phyloP scores from a whole-genome alignment of 352 stramenopile species.

The Globisporangium solare region DNA sequence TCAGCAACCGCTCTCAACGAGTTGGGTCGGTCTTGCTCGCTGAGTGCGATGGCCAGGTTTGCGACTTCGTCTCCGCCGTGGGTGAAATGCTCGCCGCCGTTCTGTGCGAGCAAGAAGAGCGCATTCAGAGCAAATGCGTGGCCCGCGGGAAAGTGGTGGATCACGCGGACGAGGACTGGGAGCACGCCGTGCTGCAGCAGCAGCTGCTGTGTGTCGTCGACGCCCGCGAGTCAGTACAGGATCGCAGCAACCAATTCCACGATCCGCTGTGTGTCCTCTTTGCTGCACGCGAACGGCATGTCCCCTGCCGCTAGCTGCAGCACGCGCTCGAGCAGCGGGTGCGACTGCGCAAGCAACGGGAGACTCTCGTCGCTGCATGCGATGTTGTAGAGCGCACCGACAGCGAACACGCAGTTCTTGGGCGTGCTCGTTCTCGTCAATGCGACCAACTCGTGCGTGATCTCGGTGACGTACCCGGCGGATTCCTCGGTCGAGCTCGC shows the following conservation, averaged over 20 bases:
- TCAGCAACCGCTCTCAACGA: not conserved
- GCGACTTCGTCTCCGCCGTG: constrained; percentile 57
- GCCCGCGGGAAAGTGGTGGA: constrained; percentile 33
- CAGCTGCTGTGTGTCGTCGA: constrained; percentile 12
- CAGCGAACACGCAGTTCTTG: constrained; percentile 44
- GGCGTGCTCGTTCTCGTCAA: constrained; percentile 26
- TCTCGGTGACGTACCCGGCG: constrained; percentile 40
- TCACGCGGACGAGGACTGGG: constrained; percentile 40
- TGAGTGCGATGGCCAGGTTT: constrained; percentile 36
- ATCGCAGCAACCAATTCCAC: constrained; percentile 49
- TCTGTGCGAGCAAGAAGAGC: constrained; percentile 43
- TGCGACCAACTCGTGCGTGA: constrained; percentile 48
- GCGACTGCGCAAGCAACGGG: constrained; percentile 35
- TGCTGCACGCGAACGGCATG: not conserved
- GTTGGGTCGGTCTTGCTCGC: constrained; percentile 16
- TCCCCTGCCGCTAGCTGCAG: constrained; percentile 21
- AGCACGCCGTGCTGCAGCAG: constrained; percentile 49
- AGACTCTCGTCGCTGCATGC: constrained; percentile 63
- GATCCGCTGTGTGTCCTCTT: constrained; percentile 17
- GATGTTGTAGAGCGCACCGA: constrained; percentile 73
- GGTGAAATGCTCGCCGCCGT: constrained; percentile 44
- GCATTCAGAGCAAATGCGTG: constrained; percentile 50
- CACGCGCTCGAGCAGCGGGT: constrained; percentile 31
- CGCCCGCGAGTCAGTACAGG: constrained; percentile 43
- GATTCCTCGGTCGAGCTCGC: constrained; percentile 55